These are phyloP conservation scores for Saturnispora hagleri DNA, from an alignment of 805 yeast species.

Conservation along the genomic window DNA sequence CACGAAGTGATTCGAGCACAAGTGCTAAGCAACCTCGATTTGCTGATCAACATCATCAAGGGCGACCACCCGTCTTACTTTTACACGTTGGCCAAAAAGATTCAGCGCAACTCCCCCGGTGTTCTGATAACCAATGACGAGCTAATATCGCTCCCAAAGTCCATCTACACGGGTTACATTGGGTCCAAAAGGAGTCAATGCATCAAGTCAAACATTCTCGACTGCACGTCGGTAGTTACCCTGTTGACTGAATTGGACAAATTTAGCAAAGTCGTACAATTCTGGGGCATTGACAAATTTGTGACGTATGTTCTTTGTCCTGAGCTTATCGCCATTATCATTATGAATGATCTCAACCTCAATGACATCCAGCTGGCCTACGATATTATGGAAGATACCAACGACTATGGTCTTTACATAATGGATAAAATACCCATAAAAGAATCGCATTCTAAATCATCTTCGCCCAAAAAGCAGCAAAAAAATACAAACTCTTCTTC, in stretches of 20 bases:
- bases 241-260: constrained; percentile 23
- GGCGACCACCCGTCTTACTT: constrained; percentile 40
- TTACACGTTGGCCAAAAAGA: constrained; percentile 40
- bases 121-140: constrained; percentile 39
- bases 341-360: constrained; percentile 36
- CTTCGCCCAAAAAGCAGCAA: neutral
- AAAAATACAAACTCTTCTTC: neutral
- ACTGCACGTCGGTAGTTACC: neutral
- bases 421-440: constrained; percentile 20
- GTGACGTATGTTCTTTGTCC: constrained; percentile 52
- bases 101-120: constrained; percentile 31
- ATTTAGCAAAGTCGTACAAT: constrained; percentile 39
- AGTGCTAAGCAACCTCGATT: constrained; percentile 6
- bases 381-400: constrained; percentile 36
- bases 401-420: constrained; percentile 29
- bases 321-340: constrained; percentile 45
- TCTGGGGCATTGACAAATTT: constrained; percentile 55
- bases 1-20: constrained; percentile 1
- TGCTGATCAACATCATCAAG: constrained; percentile 20
- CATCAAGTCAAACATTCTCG: neutral
- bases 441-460: neutral
- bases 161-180: constrained; percentile 48
- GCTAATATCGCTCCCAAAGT: constrained; percentile 37
- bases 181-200: constrained; percentile 39
- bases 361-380: constrained; percentile 36